phyloP scores from a whole-genome alignment of 2,329 filamentous ascomycete species.

The Fusarium albosuccineum region DNA sequence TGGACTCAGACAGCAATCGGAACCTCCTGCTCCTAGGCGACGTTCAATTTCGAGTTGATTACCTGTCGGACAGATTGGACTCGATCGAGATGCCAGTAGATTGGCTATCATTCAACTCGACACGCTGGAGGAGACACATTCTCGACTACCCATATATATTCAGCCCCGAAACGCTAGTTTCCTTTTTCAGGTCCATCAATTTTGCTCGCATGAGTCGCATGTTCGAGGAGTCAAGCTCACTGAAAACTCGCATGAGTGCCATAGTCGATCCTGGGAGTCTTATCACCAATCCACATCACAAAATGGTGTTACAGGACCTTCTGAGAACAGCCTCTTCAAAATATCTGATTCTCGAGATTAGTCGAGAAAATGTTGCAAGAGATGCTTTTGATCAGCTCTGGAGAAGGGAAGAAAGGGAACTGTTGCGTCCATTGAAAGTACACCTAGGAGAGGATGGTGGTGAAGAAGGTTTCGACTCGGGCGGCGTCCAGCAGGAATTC shows the following conservation, averaged over 20 bases:
- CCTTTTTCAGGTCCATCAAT: conserved; percentile 90
- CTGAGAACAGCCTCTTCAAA: conserved; percentile 76
- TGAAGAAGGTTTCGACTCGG: conserved; percentile 92
- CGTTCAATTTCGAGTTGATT: conserved; percentile 79
- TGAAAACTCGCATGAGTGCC: conserved; percentile 68
- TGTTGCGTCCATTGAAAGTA: conserved; percentile 88
- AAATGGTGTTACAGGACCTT: conserved; percentile 71
- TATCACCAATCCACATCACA: conserved; percentile 69
- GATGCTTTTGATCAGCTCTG: conserved; percentile 91
- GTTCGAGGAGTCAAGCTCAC: conserved; percentile 76
- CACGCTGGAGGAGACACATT: conserved; percentile 77
- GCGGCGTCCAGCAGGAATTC: conserved; percentile 96
- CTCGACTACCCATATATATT: conserved; percentile 88
- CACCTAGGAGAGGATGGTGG: conserved; percentile 84
- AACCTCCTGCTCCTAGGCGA: conserved; percentile 74
- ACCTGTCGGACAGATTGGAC: conserved; percentile 82
- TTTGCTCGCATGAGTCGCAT: conserved; percentile 86
- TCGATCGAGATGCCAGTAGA: conserved; percentile 78
- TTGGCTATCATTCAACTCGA: conserved; percentile 74
- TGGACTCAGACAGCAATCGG: conserved; percentile 68
- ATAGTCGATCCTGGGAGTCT: conserved; percentile 68
- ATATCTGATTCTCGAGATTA: conserved; percentile 78
- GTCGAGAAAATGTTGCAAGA: conserved; percentile 74
- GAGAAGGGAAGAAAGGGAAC: conserved; percentile 84
- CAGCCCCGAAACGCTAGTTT: conserved; percentile 76